These are phyloP conservation scores for Lepraria neglecta DNA, from an alignment of 495 filamentous ascomycete species.

Conservation along the genomic window DNA sequence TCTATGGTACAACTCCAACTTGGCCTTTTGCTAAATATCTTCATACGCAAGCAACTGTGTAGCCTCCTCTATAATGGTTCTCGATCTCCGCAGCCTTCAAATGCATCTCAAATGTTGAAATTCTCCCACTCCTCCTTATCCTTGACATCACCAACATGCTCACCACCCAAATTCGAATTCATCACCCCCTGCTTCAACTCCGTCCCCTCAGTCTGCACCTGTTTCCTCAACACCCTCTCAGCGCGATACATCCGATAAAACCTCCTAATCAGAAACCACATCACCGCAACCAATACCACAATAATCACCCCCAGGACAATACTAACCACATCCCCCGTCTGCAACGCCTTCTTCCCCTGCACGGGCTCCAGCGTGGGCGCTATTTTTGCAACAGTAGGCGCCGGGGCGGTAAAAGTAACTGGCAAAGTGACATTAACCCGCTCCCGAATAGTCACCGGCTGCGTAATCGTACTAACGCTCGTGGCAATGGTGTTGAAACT, in stretches of 20 bases:
- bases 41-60: too few relatives aligned
- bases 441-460: not conserved
- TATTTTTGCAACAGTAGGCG: not conserved
- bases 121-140: slow-evolving; percentile 1
- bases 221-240: slow-evolving; percentile 14
- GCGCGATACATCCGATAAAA: slow-evolving; percentile 10
- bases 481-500: not conserved
- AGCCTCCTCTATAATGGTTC: too few relatives aligned
- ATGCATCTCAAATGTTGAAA: too few relatives aligned
- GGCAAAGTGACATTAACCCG: not conserved
- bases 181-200: slow-evolving; percentile 1
- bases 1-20: too few relatives aligned
- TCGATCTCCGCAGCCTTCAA: too few relatives aligned
- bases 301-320: not conserved
- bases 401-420: not conserved
- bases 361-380: too few relatives aligned
- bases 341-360: not conserved
- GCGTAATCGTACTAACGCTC: not conserved
- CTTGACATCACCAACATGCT: not conserved
- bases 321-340: not conserved
- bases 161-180: not conserved
- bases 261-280: not conserved
- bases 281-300: not conserved
- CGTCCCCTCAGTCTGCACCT: slow-evolving; percentile 15
- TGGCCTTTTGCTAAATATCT: too few relatives aligned